phyloP scores from a whole-genome alignment of 257 asterid genomes.

The Ilex asprella region DNA sequence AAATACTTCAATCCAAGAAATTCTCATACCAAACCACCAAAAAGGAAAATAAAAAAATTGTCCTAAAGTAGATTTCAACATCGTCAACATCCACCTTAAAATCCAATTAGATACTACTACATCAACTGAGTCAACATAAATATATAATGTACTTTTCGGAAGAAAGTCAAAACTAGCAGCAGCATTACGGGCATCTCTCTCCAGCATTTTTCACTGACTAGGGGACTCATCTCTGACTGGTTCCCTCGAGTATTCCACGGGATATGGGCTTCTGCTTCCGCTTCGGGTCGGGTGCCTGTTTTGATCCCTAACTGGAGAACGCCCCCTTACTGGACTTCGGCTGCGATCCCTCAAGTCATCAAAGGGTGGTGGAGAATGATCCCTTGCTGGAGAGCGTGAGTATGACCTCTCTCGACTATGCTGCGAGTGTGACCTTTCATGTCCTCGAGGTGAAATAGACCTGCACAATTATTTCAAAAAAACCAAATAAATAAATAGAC shows the following conservation, averaged over 20 bases:
- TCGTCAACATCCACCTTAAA: neutral
- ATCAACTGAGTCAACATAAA: too few species aligned
- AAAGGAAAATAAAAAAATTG: too few species aligned
- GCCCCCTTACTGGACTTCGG: slow-evolving; percentile 48
- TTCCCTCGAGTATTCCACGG: neutral
- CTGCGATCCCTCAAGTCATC: slow-evolving; percentile 45
- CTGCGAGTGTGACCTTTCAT: slow-evolving; percentile 27
- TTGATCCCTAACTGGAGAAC: slow-evolving; percentile 15
- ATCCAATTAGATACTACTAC: neutral
- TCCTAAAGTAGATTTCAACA: too few species aligned
- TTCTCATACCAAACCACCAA: too few species aligned
- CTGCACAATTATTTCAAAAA: slow-evolving; percentile 25
- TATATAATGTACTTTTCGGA: neutral
- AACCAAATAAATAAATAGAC: neutral
- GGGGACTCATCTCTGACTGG: slow-evolving; percentile 26
- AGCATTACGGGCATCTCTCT: too few species aligned
- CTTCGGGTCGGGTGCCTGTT: slow-evolving; percentile 24
- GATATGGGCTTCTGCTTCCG: slow-evolving; percentile 26
- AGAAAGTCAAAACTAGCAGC: too few species aligned
- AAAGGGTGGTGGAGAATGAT: slow-evolving; percentile 27
- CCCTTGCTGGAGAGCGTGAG: slow-evolving; percentile 42
- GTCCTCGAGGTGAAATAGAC: slow-evolving; percentile 62
- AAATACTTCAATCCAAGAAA: too few species aligned
- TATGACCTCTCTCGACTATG: slow-evolving; percentile 50
- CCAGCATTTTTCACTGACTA: slow-evolving; percentile 7